A percentile compares a stretch with the other conserved stretches of the same genome.
These are phyloP conservation scores for Theileria orientalis DNA, from an alignment of 169 alveolate genomes.

Conservation along the genomic window DNA sequence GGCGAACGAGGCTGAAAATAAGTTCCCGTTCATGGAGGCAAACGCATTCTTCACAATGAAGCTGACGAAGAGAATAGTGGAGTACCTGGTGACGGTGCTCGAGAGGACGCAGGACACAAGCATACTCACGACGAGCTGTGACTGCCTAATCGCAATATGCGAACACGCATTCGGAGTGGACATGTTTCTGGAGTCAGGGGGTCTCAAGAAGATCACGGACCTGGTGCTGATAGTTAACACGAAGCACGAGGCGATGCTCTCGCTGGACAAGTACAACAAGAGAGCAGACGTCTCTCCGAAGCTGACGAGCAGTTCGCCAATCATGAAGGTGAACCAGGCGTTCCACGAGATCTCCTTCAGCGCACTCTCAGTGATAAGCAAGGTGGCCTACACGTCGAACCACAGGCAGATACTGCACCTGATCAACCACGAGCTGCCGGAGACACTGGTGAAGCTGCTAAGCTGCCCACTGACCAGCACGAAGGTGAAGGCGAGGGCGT, in stretches of 20 bases:
- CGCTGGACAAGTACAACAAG: conserved; percentile 7
- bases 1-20: neutral
- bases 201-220: conserved; percentile 16
- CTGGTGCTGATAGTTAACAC: conserved; percentile 28
- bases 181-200: conserved; percentile 30
- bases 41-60: neutral
- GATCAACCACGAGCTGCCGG: conserved; percentile 71
- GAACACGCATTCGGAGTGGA: conserved; percentile 50
- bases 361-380: conserved; percentile 82
- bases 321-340: conserved; percentile 14
- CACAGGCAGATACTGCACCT: conserved; percentile 74
- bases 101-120: conserved; percentile 5
- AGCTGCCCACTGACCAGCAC: conserved; percentile 76
- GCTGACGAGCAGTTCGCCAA: neutral
- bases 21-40: neutral
- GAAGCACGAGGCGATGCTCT: conserved; percentile 8
- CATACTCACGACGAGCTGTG: conserved; percentile 37
- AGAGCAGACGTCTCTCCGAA: neutral
- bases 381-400: conserved; percentile 81
- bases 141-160: conserved; percentile 26
- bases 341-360: conserved; percentile 75
- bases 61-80: neutral
- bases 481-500: conserved; percentile 81
- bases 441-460: conserved; percentile 76
- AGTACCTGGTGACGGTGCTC: conserved; percentile 17